A percentile compares a stretch with the other conserved stretches of the same genome.
These are phyloP conservation scores for Thelephora ganbajun DNA, from an alignment of 768 basidiomycete species.

Conservation along the genomic window DNA sequence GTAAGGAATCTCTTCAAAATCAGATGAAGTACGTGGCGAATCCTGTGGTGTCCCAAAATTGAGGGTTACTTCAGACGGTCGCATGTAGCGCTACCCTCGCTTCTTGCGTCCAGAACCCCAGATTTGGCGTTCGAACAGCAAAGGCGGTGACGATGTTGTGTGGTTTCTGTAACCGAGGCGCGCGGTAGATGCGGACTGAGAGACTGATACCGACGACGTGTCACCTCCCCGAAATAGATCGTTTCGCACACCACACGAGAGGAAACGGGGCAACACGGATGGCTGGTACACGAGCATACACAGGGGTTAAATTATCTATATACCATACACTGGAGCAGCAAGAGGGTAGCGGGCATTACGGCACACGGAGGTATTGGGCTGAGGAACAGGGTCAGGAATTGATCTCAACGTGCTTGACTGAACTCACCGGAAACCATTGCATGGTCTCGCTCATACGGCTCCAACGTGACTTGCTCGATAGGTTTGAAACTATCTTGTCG, in stretches of 20 bases:
- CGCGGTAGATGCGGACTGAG: background rate
- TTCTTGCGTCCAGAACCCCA: background rate
- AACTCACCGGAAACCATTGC: conserved; percentile 75
- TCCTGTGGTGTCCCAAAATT: conserved; percentile 49
- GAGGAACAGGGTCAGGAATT: background rate
- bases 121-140: background rate
- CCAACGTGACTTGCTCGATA: conserved; percentile 88
- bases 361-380: conserved; percentile 37
- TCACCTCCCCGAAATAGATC: too few relatives aligned
- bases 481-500: conserved; percentile 79
- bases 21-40: conserved; percentile 39
- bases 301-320: too few relatives aligned
- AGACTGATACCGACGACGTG: too few relatives aligned
- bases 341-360: conserved; percentile 8
- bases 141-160: background rate
- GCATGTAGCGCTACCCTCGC: conserved; percentile 24
- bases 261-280: conserved; percentile 6
- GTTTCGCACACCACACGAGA: background rate
- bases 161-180: background rate
- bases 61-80: conserved; percentile 51
- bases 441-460: conserved; percentile 85
- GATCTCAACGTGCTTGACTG: background rate
- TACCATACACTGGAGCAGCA: too few relatives aligned
- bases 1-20: conserved; percentile 60
- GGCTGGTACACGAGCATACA: conserved; percentile 6